These are phyloP conservation scores for Obelidium mucronatum DNA, from an alignment of 192 early-diverging fungal genomes.

Conservation along the genomic window DNA sequence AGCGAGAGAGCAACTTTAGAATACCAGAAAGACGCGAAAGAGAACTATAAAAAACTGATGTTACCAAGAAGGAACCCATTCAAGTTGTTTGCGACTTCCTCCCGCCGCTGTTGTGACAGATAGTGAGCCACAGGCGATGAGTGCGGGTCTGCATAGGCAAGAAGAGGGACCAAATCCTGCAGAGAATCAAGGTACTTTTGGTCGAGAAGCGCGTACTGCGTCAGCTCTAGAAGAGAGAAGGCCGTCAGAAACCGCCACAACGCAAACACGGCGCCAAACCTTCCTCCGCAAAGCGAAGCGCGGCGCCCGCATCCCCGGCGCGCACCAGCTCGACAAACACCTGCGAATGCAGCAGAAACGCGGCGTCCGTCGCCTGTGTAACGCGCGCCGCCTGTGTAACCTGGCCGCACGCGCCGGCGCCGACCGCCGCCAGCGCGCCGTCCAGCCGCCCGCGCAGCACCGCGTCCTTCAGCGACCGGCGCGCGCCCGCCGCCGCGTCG, in stretches of 20 bases:
- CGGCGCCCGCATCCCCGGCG: neutral
- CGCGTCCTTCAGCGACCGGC: neutral
- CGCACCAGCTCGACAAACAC: neutral
- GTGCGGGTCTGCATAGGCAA: neutral
- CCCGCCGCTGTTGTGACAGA: neutral
- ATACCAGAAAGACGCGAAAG: no score
- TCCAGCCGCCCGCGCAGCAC: neutral
- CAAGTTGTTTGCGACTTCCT: neutral
- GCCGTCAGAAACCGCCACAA: no score
- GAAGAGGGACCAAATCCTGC: neutral
- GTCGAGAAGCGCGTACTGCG: neutral
- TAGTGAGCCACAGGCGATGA: neutral
- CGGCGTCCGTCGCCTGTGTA: no score
- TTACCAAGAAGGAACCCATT: neutral
- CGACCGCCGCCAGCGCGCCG: neutral
- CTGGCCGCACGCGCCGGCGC: no score
- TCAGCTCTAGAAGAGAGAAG: no score
- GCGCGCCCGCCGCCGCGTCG: neutral
- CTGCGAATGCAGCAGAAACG: neutral
- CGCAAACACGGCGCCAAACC: no score
- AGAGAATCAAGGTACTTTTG: neutral
- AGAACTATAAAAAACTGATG: no score
- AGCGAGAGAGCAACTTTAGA: no score
- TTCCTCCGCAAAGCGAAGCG: neutral
- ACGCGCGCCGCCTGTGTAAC: no score